Evolutionary conservation across 345 rosid species (phyloP).

Genomic region (Gynandropsis gynandra): DNA sequence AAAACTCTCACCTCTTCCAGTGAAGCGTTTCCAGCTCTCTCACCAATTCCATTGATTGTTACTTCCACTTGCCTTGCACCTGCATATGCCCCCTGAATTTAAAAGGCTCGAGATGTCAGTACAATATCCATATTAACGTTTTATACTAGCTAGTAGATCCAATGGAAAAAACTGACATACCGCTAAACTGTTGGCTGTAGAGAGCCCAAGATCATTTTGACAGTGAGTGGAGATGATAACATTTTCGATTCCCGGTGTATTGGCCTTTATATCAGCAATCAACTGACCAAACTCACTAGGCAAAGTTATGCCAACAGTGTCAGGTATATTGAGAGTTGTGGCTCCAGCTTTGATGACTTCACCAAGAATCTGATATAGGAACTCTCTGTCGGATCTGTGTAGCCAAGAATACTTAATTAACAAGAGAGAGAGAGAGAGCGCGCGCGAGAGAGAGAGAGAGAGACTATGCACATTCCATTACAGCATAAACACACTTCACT

Average conservation of each 20-base stretch:
- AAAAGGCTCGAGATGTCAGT: conserved; percentile 15
- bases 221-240: conserved; percentile 91
- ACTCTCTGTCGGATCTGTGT: conserved; percentile 75
- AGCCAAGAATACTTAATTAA: background rate
- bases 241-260: conserved; percentile 82
- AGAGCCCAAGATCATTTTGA: conserved; percentile 99
- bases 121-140: conserved; percentile 1
- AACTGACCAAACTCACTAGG: conserved; percentile 76
- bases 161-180: conserved; percentile 30
- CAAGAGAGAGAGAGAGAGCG: background rate
- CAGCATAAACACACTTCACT: background rate
- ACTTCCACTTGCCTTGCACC: conserved; percentile 95
- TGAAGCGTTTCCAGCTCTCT: conserved; percentile 95
- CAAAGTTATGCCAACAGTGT: conserved; percentile 83
- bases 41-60: conserved; percentile 92
- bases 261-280: conserved; percentile 84
- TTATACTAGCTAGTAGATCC: background rate
- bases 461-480: background rate
- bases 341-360: conserved; percentile 98
- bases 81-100: conserved; percentile 64
- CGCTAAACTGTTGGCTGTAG: conserved; percentile 89
- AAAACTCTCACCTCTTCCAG: conserved; percentile 62
- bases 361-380: conserved; percentile 67
- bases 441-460: background rate
- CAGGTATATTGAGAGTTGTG: conserved; percentile 86